A percentile compares a stretch with the other conserved stretches of the same genome.
Evolutionary conservation across 176 grass and related monocot species (phyloP).

Genomic region (Oryza officinalis): DNA sequence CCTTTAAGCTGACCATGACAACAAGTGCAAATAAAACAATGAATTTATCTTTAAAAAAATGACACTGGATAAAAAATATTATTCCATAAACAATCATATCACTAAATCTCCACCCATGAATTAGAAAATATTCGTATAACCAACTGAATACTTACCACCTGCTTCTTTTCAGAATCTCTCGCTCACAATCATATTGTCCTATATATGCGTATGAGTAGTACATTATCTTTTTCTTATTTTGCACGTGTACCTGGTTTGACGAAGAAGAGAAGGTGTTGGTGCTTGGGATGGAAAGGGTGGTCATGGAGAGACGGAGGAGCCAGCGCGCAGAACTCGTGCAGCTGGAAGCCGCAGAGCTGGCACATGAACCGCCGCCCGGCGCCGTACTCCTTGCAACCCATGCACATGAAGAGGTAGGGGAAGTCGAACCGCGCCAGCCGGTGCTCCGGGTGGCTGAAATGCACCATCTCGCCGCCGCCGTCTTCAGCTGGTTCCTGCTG

Average conservation of each 20-base stretch:
- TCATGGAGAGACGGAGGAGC: slow-evolving; percentile 63
- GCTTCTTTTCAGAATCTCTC: no score
- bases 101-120: no score
- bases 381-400: slow-evolving; percentile 90
- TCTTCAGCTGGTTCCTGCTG: not conserved
- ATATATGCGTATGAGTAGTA: no score
- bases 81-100: no score
- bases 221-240: no score
- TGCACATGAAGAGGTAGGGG: slow-evolving; percentile 82
- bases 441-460: slow-evolving; percentile 91
- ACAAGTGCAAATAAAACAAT: no score
- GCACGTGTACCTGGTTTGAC: slow-evolving; percentile 45
- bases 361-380: slow-evolving; percentile 81
- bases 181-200: no score
- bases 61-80: no score
- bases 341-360: slow-evolving; percentile 72
- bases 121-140: no score
- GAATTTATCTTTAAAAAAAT: no score
- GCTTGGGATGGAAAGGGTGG: slow-evolving; percentile 71
- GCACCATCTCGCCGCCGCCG: slow-evolving; percentile 40
- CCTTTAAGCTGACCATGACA: no score
- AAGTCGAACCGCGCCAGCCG: slow-evolving; percentile 52
- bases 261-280: slow-evolving; percentile 76
- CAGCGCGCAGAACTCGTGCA: slow-evolving; percentile 89
- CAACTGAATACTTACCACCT: no score